A percentile compares a stretch with the other conserved stretches of the same genome.
Conservation (phyloP, 2,329 filamentous ascomycete species). For the Ascochyta clinopodiicola region DNA sequence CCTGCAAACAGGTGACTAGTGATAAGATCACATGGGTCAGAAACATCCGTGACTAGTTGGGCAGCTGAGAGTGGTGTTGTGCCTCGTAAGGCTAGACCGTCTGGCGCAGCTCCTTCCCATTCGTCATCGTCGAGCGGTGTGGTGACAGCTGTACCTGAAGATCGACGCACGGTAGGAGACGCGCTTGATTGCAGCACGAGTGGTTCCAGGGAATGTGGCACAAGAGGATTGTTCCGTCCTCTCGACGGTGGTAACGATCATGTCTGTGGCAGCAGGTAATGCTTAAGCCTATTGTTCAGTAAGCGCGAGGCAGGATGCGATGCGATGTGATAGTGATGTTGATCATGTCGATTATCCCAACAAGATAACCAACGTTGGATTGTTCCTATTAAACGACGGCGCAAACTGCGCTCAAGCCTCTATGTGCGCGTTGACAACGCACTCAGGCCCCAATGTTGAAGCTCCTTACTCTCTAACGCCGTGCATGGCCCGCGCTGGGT, state of each 20-base stretch:
- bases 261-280: not conserved
- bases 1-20: constrained; percentile 7
- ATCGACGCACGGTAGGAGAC: constrained; percentile 1
- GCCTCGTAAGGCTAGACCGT: constrained; percentile 12
- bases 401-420: constrained; percentile 21
- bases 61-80: constrained; percentile 15
- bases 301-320: constrained; percentile 3
- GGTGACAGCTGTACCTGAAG: constrained; percentile 12
- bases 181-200: not conserved
- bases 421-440: constrained; percentile 38
- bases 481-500: constrained; percentile 26
- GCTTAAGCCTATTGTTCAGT: not conserved
- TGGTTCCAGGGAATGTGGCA: not conserved
- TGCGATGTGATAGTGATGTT: not conserved
- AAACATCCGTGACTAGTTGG: constrained; percentile 15
- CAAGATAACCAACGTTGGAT: constrained; percentile 11
- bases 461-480: constrained; percentile 27
- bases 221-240: not conserved
- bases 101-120: not conserved
- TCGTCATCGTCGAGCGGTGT: constrained; percentile 10
- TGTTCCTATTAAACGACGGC: constrained; percentile 14
- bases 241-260: not conserved
- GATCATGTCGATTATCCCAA: constrained; percentile 9
- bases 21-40: constrained; percentile 14
- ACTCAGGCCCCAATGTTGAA: constrained; percentile 37